Evolutionary conservation across 2,329 filamentous ascomycete species (phyloP), one percentile per base, ranked within the genome.

Genomic region (Monosporascus sp.): DNA sequence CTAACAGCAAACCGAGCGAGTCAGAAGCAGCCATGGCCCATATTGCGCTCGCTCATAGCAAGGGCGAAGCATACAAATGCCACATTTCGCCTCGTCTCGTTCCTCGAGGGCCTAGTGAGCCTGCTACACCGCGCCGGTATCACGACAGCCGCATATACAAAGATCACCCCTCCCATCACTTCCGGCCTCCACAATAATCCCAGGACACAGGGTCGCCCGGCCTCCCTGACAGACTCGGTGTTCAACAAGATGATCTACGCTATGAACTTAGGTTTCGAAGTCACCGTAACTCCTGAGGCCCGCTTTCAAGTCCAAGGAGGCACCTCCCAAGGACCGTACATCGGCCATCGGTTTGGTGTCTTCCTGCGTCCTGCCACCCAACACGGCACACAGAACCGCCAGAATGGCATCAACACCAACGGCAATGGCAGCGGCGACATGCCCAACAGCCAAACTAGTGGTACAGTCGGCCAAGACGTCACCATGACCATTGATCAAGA

Each of bases 31-130:
- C 68, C 75, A 2, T 77, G 80, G 60, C 69, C 70, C 17, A 74
- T 84, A 31, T 67, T 84, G 15, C 73, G 78, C 1, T 76, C 79
- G 27, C 67, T 84, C 47, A 71, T 84, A 47, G 73, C 76, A 5
- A 74, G 77, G 51, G 66, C 77, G 22, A 70, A 72, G 50, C 76
- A 77, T 61, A 69, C 74, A 51, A 66, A 67, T 44, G 71, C 72
- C 45, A 64, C 77, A 37, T 61, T 65, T 24, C 60, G 68, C 9
- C 72, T 75, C 48, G 70, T 70, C 1, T 54, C 60, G 2, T 75
- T 76, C 60, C 62, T 82, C 6, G 72, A 75, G 9, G 66, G 68
- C 14, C 62, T 83, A 15, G 69, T 73, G 6, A 61, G 62, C 22
- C 66, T 74, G 3, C 70, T 84, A 25, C 73, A 71, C n/a, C 65